These are phyloP conservation scores for Penstemon newberryi DNA, from an alignment of 257 asterid species.

Conservation along the genomic window DNA sequence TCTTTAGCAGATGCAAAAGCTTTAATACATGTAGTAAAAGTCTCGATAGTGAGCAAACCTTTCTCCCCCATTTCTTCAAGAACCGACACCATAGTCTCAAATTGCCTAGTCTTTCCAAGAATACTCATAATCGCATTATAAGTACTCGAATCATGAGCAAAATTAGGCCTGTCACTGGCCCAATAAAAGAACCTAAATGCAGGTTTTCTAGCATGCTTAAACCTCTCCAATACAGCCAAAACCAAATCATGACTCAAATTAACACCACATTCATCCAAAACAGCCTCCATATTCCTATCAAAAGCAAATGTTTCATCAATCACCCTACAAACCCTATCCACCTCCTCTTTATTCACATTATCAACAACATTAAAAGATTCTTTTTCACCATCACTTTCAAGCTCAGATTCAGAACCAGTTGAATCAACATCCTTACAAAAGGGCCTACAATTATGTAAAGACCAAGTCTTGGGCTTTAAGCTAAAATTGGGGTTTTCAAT, in stretches of 20 bases:
- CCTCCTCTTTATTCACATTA: constrained; percentile 57
- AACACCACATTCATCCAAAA: constrained; percentile 70
- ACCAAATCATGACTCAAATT: constrained; percentile 68
- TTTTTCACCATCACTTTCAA: constrained; percentile 38
- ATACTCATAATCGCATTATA: constrained; percentile 67
- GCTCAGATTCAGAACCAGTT: constrained; percentile 40
- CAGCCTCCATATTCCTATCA: constrained; percentile 90
- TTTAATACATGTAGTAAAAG: constrained; percentile 57
- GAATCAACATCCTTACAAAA: constrained; percentile 39
- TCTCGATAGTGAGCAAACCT: constrained; percentile 66
- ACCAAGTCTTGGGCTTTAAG: constrained; percentile 11
- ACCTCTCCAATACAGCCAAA: constrained; percentile 66
- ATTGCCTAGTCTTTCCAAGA: constrained; percentile 86
- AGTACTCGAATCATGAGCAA: constrained; percentile 63
- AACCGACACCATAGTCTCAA: constrained; percentile 80
- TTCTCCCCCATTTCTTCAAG: constrained; percentile 89
- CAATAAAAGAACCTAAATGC: constrained; percentile 85
- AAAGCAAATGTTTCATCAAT: constrained; percentile 73
- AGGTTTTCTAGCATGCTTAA: constrained; percentile 82
- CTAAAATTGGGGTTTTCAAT: not conserved
- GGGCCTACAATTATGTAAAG: constrained; percentile 33
- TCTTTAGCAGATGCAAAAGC: constrained; percentile 84
- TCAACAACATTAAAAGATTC: constrained; percentile 24
- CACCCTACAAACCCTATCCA: constrained; percentile 67
- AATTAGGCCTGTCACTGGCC: constrained; percentile 62